Percentiles rank a stretch among this genome's conserved stretches.
Evolutionary conservation across 805 yeast genomes (phyloP).

Genomic region (Spathaspora girioi): DNA sequence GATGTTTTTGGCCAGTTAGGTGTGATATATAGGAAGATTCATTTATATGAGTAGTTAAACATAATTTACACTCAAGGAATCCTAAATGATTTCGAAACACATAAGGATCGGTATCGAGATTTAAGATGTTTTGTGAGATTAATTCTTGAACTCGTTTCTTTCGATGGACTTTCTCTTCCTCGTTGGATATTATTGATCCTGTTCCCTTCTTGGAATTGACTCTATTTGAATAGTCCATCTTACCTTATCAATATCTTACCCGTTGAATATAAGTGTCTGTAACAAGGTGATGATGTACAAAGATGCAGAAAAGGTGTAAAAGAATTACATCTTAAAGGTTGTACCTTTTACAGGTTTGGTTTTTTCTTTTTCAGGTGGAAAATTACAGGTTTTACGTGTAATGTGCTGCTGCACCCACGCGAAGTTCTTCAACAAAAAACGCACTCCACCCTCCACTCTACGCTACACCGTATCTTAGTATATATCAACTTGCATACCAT

Average conservation of each 20-base stretch:
- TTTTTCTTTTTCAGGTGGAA: neutral
- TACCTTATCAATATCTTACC: neutral
- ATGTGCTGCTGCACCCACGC: neutral
- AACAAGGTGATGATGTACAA: too few relatives aligned
- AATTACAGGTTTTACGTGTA: slow-evolving; percentile 9
- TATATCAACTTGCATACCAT: slow-evolving; percentile 13
- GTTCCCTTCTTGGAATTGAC: slow-evolving; percentile 89
- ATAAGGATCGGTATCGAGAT: slow-evolving; percentile 71
- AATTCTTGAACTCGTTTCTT: slow-evolving; percentile 66
- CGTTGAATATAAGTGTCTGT: too few relatives aligned
- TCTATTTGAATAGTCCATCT: slow-evolving; percentile 85
- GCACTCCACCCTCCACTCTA: too few relatives aligned
- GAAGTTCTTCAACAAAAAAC: neutral
- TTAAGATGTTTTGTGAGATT: slow-evolving; percentile 45
- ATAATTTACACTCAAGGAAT: slow-evolving; percentile 75
- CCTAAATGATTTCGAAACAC: slow-evolving; percentile 84
- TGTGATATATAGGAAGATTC: slow-evolving; percentile 83
- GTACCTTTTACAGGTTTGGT: neutral
- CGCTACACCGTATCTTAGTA: too few relatives aligned
- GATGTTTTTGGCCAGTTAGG: slow-evolving; percentile 81
- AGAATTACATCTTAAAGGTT: neutral
- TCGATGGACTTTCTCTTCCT: slow-evolving; percentile 66
- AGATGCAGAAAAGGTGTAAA: neutral
- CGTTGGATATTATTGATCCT: slow-evolving; percentile 81
- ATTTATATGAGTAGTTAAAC: slow-evolving; percentile 76